A percentile compares a stretch with the other conserved stretches of the same genome.
Evolutionary conservation across 345 rosid genomes (phyloP).

Genomic region (Eucalyptus erythrocorys): DNA sequence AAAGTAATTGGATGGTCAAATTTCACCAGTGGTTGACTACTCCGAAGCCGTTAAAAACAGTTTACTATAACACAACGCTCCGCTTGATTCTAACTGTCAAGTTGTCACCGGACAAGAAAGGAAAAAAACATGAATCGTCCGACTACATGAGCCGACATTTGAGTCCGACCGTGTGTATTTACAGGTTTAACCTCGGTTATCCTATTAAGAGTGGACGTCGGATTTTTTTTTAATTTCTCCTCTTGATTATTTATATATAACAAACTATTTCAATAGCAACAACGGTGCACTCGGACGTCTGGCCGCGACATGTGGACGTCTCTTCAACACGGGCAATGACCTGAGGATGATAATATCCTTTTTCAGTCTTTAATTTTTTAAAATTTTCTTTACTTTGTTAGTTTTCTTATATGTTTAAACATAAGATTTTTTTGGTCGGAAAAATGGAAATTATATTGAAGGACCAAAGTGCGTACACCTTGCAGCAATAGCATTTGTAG

Average conservation of each 20-base stretch:
- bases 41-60: neutral
- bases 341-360: neutral
- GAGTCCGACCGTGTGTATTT: neutral
- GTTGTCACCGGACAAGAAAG: neutral
- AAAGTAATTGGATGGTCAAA: neutral
- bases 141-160: neutral
- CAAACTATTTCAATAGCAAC: neutral
- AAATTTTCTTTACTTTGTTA: neutral
- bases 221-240: neutral
- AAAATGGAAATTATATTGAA: too few species aligned
- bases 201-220: neutral
- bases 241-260: too few species aligned
- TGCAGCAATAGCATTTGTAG: too few species aligned
- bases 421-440: too few species aligned
- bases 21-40: neutral
- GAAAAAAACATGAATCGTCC: neutral
- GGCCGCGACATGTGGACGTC: neutral
- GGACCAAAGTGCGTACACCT: too few species aligned
- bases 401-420: neutral
- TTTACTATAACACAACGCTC: neutral
- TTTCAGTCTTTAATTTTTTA: neutral
- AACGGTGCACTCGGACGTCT: neutral
- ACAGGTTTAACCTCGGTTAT: neutral
- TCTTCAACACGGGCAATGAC: neutral
- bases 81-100: neutral